These are phyloP conservation scores for Ambrosiella beaveri DNA, from an alignment of 2,329 filamentous ascomycete genomes.

Conservation along the genomic window DNA sequence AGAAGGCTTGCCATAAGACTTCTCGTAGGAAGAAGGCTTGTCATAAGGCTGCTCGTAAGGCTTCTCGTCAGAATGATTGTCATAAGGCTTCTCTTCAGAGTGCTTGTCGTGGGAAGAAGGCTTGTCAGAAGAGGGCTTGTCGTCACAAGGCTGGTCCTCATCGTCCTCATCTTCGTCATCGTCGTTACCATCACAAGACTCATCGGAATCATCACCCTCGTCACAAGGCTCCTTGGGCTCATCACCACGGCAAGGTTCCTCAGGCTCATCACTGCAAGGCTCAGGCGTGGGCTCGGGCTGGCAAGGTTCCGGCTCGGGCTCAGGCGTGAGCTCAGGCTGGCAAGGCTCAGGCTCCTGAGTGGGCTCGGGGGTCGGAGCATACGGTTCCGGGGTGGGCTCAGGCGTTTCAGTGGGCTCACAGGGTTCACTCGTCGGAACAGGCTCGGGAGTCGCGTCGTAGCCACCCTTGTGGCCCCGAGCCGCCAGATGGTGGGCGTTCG, in stretches of 20 bases:
- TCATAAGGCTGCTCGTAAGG: too few species aligned
- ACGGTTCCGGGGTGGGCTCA: conserved; percentile 9
- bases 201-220: not conserved
- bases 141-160: too few species aligned
- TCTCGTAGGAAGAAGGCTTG: too few species aligned
- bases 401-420: conserved; percentile 8
- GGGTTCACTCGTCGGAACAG: conserved; percentile 13
- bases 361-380: conserved; percentile 4
- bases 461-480: conserved; percentile 13
- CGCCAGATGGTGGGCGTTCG: conserved; percentile 13
- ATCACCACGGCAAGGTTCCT: conserved; percentile 2
- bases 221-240: conserved; percentile 1
- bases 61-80: too few species aligned
- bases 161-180: too few species aligned
- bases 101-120: too few species aligned
- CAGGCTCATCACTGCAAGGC: conserved; percentile 3
- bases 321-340: conserved; percentile 5
- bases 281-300: conserved; percentile 1
- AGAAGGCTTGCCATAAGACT: too few species aligned
- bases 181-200: too few species aligned
- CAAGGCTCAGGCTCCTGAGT: conserved; percentile 5
- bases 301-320: not conserved
- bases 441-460: conserved; percentile 13
- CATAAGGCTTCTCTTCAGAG: too few species aligned
- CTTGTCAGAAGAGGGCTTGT: too few species aligned